Conservation (phyloP, 2,329 filamentous ascomycete species). For the Aspergillus sp. region DNA sequence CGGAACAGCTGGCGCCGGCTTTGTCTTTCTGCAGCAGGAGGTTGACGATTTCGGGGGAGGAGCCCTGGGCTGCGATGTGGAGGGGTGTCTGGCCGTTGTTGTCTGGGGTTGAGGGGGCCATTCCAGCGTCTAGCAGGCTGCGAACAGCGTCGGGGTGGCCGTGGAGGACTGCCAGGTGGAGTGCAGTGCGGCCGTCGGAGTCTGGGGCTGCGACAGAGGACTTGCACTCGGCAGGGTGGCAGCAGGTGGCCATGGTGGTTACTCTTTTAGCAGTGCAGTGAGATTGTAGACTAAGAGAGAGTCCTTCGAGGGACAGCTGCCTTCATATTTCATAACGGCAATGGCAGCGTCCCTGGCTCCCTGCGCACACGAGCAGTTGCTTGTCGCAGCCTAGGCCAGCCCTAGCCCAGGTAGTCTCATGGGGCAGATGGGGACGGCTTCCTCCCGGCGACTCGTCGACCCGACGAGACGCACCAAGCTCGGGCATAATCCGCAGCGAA, state of each 20-base stretch:
- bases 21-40: neutral
- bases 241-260: too few relatives aligned
- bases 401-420: too few relatives aligned
- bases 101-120: neutral
- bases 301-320: too few relatives aligned
- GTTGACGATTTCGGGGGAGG: neutral
- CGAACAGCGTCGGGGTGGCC: neutral
- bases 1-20: neutral
- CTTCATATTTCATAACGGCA: too few relatives aligned
- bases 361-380: too few relatives aligned
- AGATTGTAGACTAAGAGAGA: neutral
- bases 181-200: constrained; percentile 7
- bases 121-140: constrained; percentile 1
- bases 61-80: constrained; percentile 11
- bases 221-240: neutral
- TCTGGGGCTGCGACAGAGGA: constrained; percentile 3
- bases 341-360: too few relatives aligned
- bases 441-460: too few relatives aligned
- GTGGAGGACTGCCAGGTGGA: constrained; percentile 10
- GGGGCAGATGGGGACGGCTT: too few relatives aligned
- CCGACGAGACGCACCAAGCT: too few relatives aligned
- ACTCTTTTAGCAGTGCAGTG: too few relatives aligned
- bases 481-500: too few relatives aligned
- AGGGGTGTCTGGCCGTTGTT: constrained; percentile 7
- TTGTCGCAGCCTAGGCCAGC: too few relatives aligned